Evolutionary conservation across 1,139 yeast genomes (phyloP).

Genomic region (Debaryomyces subglobosus): DNA sequence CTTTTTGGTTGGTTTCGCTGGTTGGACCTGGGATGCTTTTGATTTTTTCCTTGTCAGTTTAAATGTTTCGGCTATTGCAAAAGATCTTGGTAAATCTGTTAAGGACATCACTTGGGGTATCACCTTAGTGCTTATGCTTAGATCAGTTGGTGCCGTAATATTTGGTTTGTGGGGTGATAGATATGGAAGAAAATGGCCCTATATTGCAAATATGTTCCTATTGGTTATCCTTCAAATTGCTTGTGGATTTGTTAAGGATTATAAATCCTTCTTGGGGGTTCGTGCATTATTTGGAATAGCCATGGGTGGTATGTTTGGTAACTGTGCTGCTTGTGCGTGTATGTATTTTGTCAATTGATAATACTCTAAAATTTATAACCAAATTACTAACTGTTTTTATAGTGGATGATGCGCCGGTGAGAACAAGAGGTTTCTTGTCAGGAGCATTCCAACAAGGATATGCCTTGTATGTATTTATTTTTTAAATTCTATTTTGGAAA

Average conservation of each 20-base stretch:
- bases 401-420: conserved; percentile 65
- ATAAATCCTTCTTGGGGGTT: conserved; percentile 60
- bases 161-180: conserved; percentile 66
- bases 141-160: conserved; percentile 67
- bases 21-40: conserved; percentile 75
- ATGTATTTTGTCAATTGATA: background rate
- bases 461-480: conserved; percentile 31
- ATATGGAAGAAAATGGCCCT: conserved; percentile 71
- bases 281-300: conserved; percentile 68
- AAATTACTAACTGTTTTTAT: background rate
- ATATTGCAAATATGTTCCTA: conserved; percentile 50
- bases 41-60: conserved; percentile 70
- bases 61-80: conserved; percentile 55
- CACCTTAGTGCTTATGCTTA: conserved; percentile 68
- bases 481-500: background rate
- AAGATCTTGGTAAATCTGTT: conserved; percentile 45
- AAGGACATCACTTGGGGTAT: conserved; percentile 71
- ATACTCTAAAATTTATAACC: background rate
- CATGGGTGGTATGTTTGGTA: conserved; percentile 73
- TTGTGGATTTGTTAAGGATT: conserved; percentile 64
- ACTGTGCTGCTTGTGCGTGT: conserved; percentile 63
- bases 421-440: conserved; percentile 63
- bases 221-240: conserved; percentile 65
- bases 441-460: conserved; percentile 76
- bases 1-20: conserved; percentile 24